Evolutionary conservation across 139 green algal genomes (phyloP), one percentile per base, ranked within the genome.

Genomic region (Chlamydomonas sphaeroides): DNA sequence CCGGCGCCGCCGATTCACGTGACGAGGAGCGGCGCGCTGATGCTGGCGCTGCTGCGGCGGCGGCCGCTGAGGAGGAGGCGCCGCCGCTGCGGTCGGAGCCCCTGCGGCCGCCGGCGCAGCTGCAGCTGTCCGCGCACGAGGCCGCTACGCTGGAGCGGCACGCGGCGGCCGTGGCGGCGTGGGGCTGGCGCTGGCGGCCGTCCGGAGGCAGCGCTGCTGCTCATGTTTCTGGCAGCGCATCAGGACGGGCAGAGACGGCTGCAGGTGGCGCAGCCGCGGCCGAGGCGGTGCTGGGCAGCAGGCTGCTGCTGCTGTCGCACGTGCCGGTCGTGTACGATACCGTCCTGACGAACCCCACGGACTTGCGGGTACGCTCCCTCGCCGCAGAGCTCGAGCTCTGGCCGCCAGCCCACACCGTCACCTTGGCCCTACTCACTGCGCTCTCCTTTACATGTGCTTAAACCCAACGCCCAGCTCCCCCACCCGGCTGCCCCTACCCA

Each of bases 251-350:
- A 8, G 62, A 25, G n/a, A 28, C 30, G 4, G n/a, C n/a, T 39
- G 62, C 21, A 7, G 28, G 62, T 25, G 41, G 26, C 23, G 67
- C n/a, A n/a, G n/a, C n/a, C n/a, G n/a, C n/a, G n/a, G n/a, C n/a
- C n/a, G n/a, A n/a, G n/a, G n/a, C n/a, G n/a, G n/a, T n/a, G n/a
- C n/a, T n/a, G n/a, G n/a, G n/a, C n/a, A n/a, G n/a, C n/a, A n/a
- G 11, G 20, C 15, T 3, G 26, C 28, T 73, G 10, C 18, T 84
- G 72, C 70, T 96, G 63, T 84, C 85, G 23, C 82, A 86, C 38
- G 77, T 87, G 21, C 92, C 92, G 5, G 45, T 76, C 2, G 81
- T 96, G 53, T 79, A 79, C 38, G 90, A 87, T 26, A 69, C 61
- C 3, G 14, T 59, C 15, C 85, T 96, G 33, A 86, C 45, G 62